These are phyloP conservation scores for Thalassiosira exigua DNA, from an alignment of 352 stramenopile genomes.

Conservation along the genomic window DNA sequence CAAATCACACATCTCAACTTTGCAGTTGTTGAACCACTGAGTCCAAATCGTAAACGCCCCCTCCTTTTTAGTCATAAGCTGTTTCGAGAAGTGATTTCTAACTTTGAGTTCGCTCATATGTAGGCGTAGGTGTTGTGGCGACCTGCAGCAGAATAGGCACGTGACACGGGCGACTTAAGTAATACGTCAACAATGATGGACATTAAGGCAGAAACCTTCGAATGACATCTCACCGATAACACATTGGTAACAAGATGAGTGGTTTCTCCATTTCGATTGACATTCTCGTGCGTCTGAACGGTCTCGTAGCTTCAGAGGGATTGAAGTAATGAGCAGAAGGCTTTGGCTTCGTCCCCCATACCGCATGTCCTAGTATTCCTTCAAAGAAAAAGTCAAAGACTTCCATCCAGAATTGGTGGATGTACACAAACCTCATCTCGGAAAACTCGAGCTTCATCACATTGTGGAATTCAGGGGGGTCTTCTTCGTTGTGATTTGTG, in stretches of 20 bases:
- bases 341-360: constrained; percentile 68
- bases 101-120: constrained; percentile 55
- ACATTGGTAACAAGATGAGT: constrained; percentile 73
- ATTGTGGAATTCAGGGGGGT: constrained; percentile 47
- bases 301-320: constrained; percentile 6
- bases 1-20: constrained; percentile 51
- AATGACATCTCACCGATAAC: constrained; percentile 49
- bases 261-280: constrained; percentile 71
- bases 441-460: constrained; percentile 51
- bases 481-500: not conserved
- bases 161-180: too few relatives aligned
- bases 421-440: constrained; percentile 78
- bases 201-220: not conserved
- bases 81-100: constrained; percentile 61
- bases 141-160: constrained; percentile 39
- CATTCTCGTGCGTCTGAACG: constrained; percentile 42
- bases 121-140: constrained; percentile 72
- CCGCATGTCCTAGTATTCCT: constrained; percentile 75
- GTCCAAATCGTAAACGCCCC: constrained; percentile 18
- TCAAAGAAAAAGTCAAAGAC: constrained; percentile 86
- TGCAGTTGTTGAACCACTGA: constrained; percentile 82
- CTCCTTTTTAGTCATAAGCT: constrained; percentile 20
- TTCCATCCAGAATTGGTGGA: constrained; percentile 82
- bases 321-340: constrained; percentile 21
- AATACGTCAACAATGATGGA: not conserved